Conservation (phyloP, 371 early-diverging fungal species). For the Chytridiales sp. region DNA sequence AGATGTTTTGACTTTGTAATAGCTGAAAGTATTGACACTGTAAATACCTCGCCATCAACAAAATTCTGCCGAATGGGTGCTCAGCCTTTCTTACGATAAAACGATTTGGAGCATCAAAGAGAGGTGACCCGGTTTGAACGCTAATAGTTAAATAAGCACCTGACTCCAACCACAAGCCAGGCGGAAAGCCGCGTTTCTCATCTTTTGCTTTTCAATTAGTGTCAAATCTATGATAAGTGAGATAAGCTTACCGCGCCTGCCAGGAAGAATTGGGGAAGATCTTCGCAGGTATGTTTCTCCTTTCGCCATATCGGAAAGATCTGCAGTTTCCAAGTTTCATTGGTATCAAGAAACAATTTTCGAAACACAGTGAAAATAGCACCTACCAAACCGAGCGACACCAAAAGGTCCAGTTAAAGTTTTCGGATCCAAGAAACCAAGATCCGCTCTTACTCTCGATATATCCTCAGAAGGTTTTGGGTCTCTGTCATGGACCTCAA, state of each 20-base stretch:
- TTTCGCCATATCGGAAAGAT: background rate
- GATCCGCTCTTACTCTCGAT: no score
- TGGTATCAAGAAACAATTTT: background rate
- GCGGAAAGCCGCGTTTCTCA: background rate
- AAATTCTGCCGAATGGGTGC: no score
- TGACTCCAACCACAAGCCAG: slow-evolving; percentile 13
- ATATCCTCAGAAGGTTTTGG: background rate
- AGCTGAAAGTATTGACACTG: background rate
- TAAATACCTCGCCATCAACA: no score
- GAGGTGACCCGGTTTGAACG: background rate
- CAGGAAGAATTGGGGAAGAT: slow-evolving; percentile 14
- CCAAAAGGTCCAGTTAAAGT: slow-evolving; percentile 2
- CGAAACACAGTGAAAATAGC: background rate
- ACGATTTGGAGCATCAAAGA: background rate
- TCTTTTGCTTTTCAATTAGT: background rate
- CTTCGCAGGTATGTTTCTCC: background rate
- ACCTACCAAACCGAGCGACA: slow-evolving; percentile 15
- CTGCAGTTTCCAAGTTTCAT: background rate
- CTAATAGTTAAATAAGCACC: slow-evolving; percentile 5
- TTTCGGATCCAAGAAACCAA: background rate
- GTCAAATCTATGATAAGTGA: background rate
- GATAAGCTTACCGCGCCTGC: background rate
- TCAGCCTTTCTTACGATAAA: background rate
- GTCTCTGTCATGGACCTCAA: slow-evolving; percentile 19
- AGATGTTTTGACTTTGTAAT: background rate